Base-by-base conservation (phyloP, 345 rosid genomes). In the Acer campestre region DNA sequence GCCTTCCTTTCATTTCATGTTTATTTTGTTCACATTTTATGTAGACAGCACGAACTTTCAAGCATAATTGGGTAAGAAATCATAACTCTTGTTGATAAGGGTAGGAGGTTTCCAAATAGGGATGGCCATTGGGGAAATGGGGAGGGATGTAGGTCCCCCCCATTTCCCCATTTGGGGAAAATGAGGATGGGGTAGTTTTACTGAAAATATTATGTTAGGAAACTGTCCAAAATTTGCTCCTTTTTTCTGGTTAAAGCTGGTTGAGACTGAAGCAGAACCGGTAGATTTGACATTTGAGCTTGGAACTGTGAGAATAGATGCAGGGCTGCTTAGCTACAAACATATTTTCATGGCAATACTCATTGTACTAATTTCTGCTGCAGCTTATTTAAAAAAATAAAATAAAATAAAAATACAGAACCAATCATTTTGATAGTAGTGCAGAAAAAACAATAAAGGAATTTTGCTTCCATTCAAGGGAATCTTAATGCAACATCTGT, bases 301-400 rank as follows among this genome's bases (percentile, higher is more conserved):
- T 31, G 89, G 78, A 56, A 82, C 75, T 20, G 85, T 84, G 61
- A 83, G 92, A 81, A 80, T 94, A 56, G 94, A 91, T 82, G 93
- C 81, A 23, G 90, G 90, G 70, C 73, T 82, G 48, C 93, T 89
- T 67, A 82, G 78, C 79, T 79, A 44, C 61, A 93, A 89, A 90
- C 88, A 84, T 48, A 71, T 84, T 63, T 59, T 86, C 75, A 20
- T 81, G 73, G 91, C 89, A 38, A 16, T 84, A 66, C 38, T 86
- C 48, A 38, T 88, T 38, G 25, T 84, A 35, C 53, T 93, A 67
- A 72, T 83, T 74, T 80, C 92, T 7, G 85, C 83, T 6, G 80
- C 84, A 65, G 89, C 81, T 38, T 93, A 88, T 70, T 9, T 76
- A 25, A 25, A 25, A 25, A 25, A 25, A 25, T n/a, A n/a, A n/a